A percentile compares a stretch with the other conserved stretches of the same genome.
phyloP scores from a whole-genome alignment of 306 rosid genomes.

The Trifolium dubium region DNA sequence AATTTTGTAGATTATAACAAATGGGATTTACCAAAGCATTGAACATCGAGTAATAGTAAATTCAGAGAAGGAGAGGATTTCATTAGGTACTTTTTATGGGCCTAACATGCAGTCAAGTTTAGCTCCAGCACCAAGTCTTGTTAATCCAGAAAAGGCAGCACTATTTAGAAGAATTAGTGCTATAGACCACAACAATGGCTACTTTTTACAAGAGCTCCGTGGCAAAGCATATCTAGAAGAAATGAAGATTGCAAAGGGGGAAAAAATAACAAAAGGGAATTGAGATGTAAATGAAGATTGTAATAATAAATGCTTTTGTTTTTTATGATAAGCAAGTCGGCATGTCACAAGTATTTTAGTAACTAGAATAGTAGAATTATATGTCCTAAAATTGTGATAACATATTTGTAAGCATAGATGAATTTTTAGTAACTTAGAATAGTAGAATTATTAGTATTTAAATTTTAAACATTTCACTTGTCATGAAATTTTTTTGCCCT shows the following conservation, averaged over 20 bases:
- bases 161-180: constrained; percentile 31
- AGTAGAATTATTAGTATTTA: no score
- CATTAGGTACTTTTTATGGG: constrained; percentile 49
- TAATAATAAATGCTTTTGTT: background rate
- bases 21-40: constrained; percentile 49
- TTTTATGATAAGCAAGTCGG: no score
- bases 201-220: constrained; percentile 30
- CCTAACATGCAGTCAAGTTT: constrained; percentile 39
- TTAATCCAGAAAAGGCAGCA: constrained; percentile 43
- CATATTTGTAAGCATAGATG: no score
- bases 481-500: no score
- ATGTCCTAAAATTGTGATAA: no score
- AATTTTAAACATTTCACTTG: no score
- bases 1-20: constrained; percentile 48
- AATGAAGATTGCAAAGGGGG: constrained; percentile 10
- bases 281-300: no score
- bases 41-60: constrained; percentile 55
- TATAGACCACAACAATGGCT: constrained; percentile 27
- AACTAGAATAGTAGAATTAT: no score
- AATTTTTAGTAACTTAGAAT: no score
- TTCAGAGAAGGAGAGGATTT: constrained; percentile 53
- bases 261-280: background rate
- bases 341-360: no score
- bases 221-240: constrained; percentile 53
- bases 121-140: constrained; percentile 54